Percentiles rank a stretch among this genome's conserved stretches.
Conservation (phyloP, 73 alveolate species). For the Paramecium pentaurelia region DNA sequence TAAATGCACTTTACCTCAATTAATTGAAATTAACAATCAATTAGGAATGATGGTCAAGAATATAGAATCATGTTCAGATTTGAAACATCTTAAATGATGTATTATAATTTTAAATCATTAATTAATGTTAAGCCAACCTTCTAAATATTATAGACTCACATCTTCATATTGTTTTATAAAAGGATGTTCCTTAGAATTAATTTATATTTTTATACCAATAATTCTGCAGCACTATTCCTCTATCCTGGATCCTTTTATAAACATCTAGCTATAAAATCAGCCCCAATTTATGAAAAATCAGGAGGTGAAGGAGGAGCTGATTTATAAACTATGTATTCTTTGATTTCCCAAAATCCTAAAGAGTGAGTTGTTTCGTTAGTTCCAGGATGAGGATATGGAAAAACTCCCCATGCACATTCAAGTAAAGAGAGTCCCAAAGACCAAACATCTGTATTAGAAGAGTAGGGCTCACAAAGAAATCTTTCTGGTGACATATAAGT, state of each 20-base stretch:
- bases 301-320: conserved; percentile 61
- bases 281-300: conserved; percentile 32
- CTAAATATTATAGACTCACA: neutral
- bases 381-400: conserved; percentile 80
- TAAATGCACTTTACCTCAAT: neutral
- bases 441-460: conserved; percentile 92
- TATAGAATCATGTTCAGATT: neutral
- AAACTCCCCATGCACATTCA: conserved; percentile 92
- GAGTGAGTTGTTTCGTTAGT: conserved; percentile 29
- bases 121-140: neutral
- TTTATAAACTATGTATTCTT: conserved; percentile 45
- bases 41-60: conserved; percentile 29
- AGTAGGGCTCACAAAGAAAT: conserved; percentile 81
- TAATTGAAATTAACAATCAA: conserved; percentile 6
- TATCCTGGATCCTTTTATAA: neutral
- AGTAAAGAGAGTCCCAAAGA: conserved; percentile 84
- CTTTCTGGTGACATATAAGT: conserved; percentile 95
- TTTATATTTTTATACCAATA: neutral
- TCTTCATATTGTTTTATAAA: neutral
- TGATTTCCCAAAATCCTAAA: conserved; percentile 67
- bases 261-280: conserved; percentile 51
- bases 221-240: neutral
- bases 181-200: neutral
- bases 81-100: neutral
- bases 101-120: neutral